Base-by-base conservation (phyloP, 345 rosid genomes). In the Hibiscus trionum region DNA sequence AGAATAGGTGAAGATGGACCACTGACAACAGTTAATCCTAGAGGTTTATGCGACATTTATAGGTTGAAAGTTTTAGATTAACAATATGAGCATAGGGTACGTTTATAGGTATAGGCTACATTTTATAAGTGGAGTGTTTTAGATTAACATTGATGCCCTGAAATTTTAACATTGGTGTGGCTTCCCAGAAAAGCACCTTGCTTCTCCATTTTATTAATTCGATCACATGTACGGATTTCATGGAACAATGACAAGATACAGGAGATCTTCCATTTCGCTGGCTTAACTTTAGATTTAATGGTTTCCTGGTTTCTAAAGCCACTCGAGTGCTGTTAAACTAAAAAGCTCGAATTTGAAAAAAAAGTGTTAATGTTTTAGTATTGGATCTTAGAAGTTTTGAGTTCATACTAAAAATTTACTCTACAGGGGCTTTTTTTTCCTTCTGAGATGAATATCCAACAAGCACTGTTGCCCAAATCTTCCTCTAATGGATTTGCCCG, bases 401-500 rank as follows among this genome's bases (percentile, higher is more conserved):
- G 1, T 68, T 68, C 9, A 50, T 29, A 29, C 44, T 66, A 24
- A 68, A 29, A 68, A n/a, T 27, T 68, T 47, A 26, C 26, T 66
- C 57, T 47, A 49, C 29, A 58, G 62, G 35, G 31, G 33, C 10
- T 49, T 4, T 17, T 55, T 21, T 58, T 26, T 9, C 17, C 24
- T 9, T 15, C 71, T 9, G 71, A 66, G 66, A 86, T 86, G 91
- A 86, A 68, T 81, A 57, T 75, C 69, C 93, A 81, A 86, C 93
- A 81, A 82, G 77, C 39, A 72, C 37, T 61, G 31, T 88, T 79
- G 76, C 72, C 88, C n/a, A 88, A 75, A 76, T 53, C 87, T 73
- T 76, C 86, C 69, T 69, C 86, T 63, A 93, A 91, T 82, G 98
- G 97, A 75, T 77, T 76, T 84, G 82, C 79, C 55, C 88, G 82